Evolutionary conservation across 2,329 filamentous ascomycete species (phyloP).

Genomic region (Hymenoscyphus albidus): DNA sequence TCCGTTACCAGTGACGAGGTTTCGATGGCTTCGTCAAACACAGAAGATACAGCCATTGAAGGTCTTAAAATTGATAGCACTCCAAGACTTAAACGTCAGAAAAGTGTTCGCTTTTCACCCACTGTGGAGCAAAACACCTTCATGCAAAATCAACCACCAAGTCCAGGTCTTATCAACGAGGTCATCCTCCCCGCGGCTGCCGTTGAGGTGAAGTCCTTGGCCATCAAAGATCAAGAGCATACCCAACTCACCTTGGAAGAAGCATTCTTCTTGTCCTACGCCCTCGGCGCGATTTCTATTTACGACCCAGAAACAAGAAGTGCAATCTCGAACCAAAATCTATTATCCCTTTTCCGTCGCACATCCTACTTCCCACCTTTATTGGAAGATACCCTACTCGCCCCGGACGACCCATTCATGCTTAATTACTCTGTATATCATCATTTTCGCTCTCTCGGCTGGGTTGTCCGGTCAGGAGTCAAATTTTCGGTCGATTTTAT

Average conservation of each 20-base stretch:
- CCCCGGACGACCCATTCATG: conserved; percentile 79
- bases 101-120: conserved; percentile 69
- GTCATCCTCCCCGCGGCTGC: background rate
- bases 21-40: conserved; percentile 18
- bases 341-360: conserved; percentile 64
- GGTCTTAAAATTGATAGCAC: conserved; percentile 18
- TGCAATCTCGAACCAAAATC: conserved; percentile 49
- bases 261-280: conserved; percentile 84
- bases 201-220: conserved; percentile 24
- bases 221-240: conserved; percentile 65
- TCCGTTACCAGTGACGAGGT: conserved; percentile 18
- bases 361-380: conserved; percentile 65
- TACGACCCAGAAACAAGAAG: conserved; percentile 45
- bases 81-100: conserved; percentile 44
- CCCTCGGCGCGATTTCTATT: conserved; percentile 69
- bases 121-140: conserved; percentile 63
- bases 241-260: conserved; percentile 90
- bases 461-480: conserved; percentile 87
- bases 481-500: conserved; percentile 95
- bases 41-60: conserved; percentile 18
- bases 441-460: conserved; percentile 91
- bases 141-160: conserved; percentile 43
- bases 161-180: conserved; percentile 21
- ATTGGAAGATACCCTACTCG: conserved; percentile 41
- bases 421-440: conserved; percentile 88